Percentiles rank a stretch among this genome's conserved stretches.
phyloP scores from a whole-genome alignment of 106 monocot genomes.

The Dendrobium chrysotoxum region DNA sequence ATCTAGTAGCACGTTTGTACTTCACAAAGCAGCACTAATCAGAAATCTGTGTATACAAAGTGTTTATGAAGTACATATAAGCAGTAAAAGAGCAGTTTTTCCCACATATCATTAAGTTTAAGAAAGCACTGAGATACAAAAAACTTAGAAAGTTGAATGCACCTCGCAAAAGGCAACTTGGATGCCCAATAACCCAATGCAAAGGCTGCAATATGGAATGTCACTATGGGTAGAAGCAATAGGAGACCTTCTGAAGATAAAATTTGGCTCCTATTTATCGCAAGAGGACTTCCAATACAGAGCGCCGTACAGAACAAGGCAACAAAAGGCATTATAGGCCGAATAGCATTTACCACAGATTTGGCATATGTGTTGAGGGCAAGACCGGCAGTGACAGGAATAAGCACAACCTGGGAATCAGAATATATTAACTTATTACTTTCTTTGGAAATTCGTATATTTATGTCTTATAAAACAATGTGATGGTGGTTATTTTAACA shows the following conservation, averaged over 20 bases:
- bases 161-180: slow-evolving; percentile 72
- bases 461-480: neutral
- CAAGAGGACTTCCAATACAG: slow-evolving; percentile 98
- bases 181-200: slow-evolving; percentile 81
- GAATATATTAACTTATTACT: neutral
- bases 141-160: neutral
- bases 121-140: neutral
- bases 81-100: neutral
- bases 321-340: slow-evolving; percentile 94
- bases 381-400: slow-evolving; percentile 76
- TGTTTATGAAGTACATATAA: neutral
- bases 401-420: slow-evolving; percentile 65
- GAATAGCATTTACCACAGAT: slow-evolving; percentile 56
- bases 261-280: slow-evolving; percentile 76
- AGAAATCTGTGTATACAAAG: neutral
- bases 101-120: neutral
- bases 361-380: slow-evolving; percentile 90
- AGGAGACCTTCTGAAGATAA: slow-evolving; percentile 65
- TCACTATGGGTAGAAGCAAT: slow-evolving; percentile 69
- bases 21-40: neutral
- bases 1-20: neutral
- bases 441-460: neutral
- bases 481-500: neutral
- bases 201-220: slow-evolving; percentile 89
- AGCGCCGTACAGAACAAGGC: slow-evolving; percentile 91